Base-by-base conservation (phyloP, 75 land plant genomes). In the Sequoiadendron giganteum region DNA sequence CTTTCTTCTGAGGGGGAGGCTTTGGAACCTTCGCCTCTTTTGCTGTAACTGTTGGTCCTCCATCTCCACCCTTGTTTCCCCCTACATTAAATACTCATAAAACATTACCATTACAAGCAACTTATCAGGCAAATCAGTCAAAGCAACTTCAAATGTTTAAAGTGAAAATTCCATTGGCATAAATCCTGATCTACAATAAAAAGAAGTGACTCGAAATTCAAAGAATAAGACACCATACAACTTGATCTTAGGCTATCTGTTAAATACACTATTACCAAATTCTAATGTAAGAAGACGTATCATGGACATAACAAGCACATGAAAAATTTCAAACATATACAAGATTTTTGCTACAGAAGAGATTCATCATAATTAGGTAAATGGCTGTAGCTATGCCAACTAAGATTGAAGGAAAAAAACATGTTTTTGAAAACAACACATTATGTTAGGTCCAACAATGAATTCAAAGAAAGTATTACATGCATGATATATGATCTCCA, bases 1-100 rank as follows among this genome's bases (percentile, higher is more conserved):
- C 96, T 92, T 95, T 97, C 87, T 88, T 94, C 58, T 78, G 90
- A 56, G 89, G 70, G 36, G 91, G 89, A 52, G 84, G 45, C 88
- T 92, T 94, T 70, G 87, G 82, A 86, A 78, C 78, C 88, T 94
- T 94, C 8, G 39, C 70, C 39, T 88, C 89, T 78, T 73, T 88
- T 86, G 85, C 58, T 47, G 89, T 38, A 38, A 40, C 89, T 42
- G 45, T 86, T 79, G 55, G 88, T 48, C 85, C 86, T 86, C 83
- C 93, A 39, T 85, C 58, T 49, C 47, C 72, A 86, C 84, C 90
- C 86, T 85, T 45, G 87, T 72, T 72, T 72, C 13, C 91, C 47
- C 55, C 94, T 90, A 36, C 81, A 85, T 56, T 4, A 18, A 58
- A 58, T 58, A 18, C 65, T 5, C 65, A 58, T 56, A 16, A 56